Conservation (phyloP, 345 rosid species). For the Brassica napus region Da-Ae NC_063443.1:2191001-2191500, state of each 20-base stretch:
- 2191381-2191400: no score
- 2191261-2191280: conserved; percentile 31
- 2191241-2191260: conserved; percentile 44
- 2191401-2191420: no score
- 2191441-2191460: no score
- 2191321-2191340: not conserved
- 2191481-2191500: no score
- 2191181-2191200: conserved; percentile 35
- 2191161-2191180: conserved; percentile 21
- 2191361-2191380: no score
- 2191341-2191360: no score
- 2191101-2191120: conserved; percentile 38
- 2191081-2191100: conserved; percentile 11
- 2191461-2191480: no score
- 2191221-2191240: conserved; percentile 33
- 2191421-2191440: no score
- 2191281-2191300: conserved; percentile 33
- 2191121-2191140: conserved; percentile 25
- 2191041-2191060: conserved; percentile 6
- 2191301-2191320: conserved; percentile 23
- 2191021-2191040: conserved; percentile 16
- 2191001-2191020: not conserved
- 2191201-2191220: conserved; percentile 41
- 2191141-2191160: conserved; percentile 42
- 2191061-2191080: conserved; percentile 5